Percentiles rank a stretch among this genome's conserved stretches.
Conservation (phyloP, 257 asterid genomes). For the Schizonepeta tenuifolia region DNA sequence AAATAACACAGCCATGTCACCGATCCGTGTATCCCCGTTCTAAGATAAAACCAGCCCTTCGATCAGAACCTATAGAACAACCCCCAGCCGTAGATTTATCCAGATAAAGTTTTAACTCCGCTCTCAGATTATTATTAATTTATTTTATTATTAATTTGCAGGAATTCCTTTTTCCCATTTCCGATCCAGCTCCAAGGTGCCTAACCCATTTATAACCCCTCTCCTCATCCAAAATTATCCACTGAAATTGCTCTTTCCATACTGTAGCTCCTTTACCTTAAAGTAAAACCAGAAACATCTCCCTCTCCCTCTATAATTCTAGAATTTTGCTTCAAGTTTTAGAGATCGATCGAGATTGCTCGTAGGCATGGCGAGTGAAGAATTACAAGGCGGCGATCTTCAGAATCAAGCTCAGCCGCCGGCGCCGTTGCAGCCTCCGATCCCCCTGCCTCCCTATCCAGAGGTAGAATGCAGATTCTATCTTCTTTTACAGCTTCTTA, state of each 20-base stretch:
- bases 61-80: slow-evolving; percentile 32
- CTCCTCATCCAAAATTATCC: slow-evolving; percentile 19
- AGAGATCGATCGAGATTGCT: not conserved
- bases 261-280: slow-evolving; percentile 14
- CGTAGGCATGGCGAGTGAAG: slow-evolving; percentile 58
- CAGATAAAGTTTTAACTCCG: slow-evolving; percentile 12
- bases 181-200: slow-evolving; percentile 38
- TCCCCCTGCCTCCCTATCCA: slow-evolving; percentile 60
- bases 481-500: too few relatives aligned
- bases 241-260: slow-evolving; percentile 28
- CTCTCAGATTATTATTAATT: not conserved
- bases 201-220: slow-evolving; percentile 56
- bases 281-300: too few relatives aligned
- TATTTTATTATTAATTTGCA: not conserved
- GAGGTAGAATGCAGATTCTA: slow-evolving; percentile 49
- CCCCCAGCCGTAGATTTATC: slow-evolving; percentile 68
- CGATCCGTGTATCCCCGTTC: slow-evolving; percentile 41
- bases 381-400: slow-evolving; percentile 29
- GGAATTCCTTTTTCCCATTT: slow-evolving; percentile 25
- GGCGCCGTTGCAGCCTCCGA: slow-evolving; percentile 29
- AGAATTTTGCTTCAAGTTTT: not conserved
- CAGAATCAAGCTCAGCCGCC: slow-evolving; percentile 35
- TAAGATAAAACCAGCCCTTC: slow-evolving; percentile 18
- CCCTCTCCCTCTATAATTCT: not conserved
- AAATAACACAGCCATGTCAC: slow-evolving; percentile 59